These are phyloP conservation scores for Recurvomyces mirabilis DNA, from an alignment of 495 filamentous ascomycete species.

Conservation along the genomic window DNA sequence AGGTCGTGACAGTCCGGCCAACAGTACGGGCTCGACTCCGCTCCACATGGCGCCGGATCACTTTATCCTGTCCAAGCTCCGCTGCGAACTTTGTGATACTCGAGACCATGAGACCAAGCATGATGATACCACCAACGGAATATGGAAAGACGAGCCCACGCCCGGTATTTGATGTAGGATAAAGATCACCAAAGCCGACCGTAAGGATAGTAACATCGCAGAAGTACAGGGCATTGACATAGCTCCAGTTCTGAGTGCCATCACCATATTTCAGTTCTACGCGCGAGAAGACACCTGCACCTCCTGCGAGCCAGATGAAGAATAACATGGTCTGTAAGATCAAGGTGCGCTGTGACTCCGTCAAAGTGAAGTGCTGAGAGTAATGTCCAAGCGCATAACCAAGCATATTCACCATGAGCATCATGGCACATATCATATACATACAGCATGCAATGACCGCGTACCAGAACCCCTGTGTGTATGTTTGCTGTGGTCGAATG, in stretches of 20 bases:
- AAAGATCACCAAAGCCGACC: slow-evolving; percentile 54
- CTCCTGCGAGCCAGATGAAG: slow-evolving; percentile 51
- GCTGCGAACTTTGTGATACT: slow-evolving; percentile 41
- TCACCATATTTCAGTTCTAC: slow-evolving; percentile 26
- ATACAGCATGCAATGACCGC: slow-evolving; percentile 57
- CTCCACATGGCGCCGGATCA: slow-evolving; percentile 54
- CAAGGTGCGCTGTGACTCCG: slow-evolving; percentile 58
- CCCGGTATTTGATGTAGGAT: slow-evolving; percentile 33
- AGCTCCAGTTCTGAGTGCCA: slow-evolving; percentile 26
- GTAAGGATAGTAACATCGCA: slow-evolving; percentile 55
- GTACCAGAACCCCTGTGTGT: slow-evolving; percentile 69
- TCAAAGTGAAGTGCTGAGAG: slow-evolving; percentile 60
- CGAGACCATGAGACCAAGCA: slow-evolving; percentile 35
- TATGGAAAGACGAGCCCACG: slow-evolving; percentile 35
- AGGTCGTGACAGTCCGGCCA: slow-evolving; percentile 40
- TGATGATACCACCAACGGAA: slow-evolving; percentile 37
- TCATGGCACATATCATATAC: slow-evolving; percentile 51
- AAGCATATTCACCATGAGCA: slow-evolving; percentile 66
- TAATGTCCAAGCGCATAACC: slow-evolving; percentile 70
- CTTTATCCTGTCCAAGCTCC: slow-evolving; percentile 54
- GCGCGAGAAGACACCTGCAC: slow-evolving; percentile 45
- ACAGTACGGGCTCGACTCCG: slow-evolving; percentile 47
- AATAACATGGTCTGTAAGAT: slow-evolving; percentile 55
- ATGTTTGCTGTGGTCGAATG: slow-evolving; percentile 44
- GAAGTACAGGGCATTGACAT: slow-evolving; percentile 51